Evolutionary conservation across 2,329 filamentous ascomycete species (phyloP).

Genomic region (Fusarium redolens): DNA sequence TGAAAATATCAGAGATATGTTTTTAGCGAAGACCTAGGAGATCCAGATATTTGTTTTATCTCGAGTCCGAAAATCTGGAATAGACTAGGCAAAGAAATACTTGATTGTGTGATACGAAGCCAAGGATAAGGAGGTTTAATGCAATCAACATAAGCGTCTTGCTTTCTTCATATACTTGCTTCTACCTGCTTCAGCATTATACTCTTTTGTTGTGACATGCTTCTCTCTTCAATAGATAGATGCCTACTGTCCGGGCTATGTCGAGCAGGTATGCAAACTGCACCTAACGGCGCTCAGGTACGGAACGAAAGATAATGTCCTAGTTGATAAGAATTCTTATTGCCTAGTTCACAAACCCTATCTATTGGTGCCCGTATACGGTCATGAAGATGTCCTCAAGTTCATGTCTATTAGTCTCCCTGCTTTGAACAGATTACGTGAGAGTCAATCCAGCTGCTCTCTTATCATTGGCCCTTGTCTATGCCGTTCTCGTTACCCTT

Average conservation of each 20-base stretch:
- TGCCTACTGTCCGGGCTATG: neutral
- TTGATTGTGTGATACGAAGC: neutral
- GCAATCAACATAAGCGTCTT: slow-evolving; percentile 8
- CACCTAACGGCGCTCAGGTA: no score
- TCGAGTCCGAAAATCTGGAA: neutral
- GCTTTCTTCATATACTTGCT: neutral
- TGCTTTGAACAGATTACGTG: neutral
- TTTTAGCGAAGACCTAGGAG: slow-evolving; percentile 7
- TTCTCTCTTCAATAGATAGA: neutral
- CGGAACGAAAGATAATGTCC: neutral
- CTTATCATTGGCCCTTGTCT: neutral
- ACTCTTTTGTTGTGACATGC: neutral
- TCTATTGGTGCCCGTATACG: neutral
- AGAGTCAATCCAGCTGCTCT: neutral
- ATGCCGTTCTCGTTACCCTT: neutral
- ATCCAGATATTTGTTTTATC: slow-evolving; percentile 6
- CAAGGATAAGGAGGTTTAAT: slow-evolving; percentile 8
- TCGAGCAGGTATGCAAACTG: neutral
- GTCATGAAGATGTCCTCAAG: neutral
- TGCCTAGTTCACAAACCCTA: neutral
- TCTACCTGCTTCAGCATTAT: neutral
- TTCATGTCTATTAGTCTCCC: neutral
- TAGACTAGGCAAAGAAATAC: neutral
- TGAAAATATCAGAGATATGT: slow-evolving; percentile 8
- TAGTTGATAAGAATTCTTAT: neutral